Conservation (phyloP, 139 green algal species). For the Marvania coccoides region DNA sequence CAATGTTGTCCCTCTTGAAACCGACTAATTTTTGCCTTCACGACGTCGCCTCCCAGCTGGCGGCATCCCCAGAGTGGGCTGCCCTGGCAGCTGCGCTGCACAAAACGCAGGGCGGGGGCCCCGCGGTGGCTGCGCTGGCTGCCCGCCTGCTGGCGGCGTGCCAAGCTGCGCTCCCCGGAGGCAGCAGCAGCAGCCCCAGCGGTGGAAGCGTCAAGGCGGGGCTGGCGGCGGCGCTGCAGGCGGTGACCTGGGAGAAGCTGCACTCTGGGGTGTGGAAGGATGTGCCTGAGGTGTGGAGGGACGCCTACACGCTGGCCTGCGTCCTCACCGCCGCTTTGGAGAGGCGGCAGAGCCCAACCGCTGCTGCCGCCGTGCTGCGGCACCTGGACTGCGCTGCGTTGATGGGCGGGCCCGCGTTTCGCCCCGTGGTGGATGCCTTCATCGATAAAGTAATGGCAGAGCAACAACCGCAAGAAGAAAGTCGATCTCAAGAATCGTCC, state of each 20-base stretch:
- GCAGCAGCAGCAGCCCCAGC: background rate
- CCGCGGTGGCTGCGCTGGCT: background rate
- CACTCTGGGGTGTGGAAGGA: conserved; percentile 75
- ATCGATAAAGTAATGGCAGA: conserved; percentile 24
- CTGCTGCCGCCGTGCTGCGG: conserved; percentile 18
- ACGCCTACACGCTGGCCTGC: conserved; percentile 59
- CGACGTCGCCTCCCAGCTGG: too few relatives aligned
- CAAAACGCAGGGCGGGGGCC: too few relatives aligned
- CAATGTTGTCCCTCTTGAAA: too few relatives aligned
- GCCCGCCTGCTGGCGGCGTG: background rate
- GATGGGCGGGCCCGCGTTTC: conserved; percentile 68
- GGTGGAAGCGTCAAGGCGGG: background rate
- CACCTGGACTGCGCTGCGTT: conserved; percentile 72
- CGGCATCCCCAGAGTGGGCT: too few relatives aligned
- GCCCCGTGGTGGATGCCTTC: conserved; percentile 26
- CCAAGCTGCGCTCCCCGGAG: too few relatives aligned
- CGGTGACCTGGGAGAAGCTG: conserved; percentile 67
- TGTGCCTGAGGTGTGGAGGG: conserved; percentile 66
- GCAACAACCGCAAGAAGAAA: too few relatives aligned
- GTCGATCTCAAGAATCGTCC: too few relatives aligned
- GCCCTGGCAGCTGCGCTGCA: too few relatives aligned
- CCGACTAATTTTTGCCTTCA: too few relatives aligned
- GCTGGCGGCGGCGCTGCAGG: background rate
- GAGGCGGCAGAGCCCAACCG: background rate
- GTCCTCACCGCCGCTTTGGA: conserved; percentile 31